These are phyloP conservation scores for Amniculicola lignicola DNA, from an alignment of 495 filamentous ascomycete species.

Conservation along the genomic window DNA sequence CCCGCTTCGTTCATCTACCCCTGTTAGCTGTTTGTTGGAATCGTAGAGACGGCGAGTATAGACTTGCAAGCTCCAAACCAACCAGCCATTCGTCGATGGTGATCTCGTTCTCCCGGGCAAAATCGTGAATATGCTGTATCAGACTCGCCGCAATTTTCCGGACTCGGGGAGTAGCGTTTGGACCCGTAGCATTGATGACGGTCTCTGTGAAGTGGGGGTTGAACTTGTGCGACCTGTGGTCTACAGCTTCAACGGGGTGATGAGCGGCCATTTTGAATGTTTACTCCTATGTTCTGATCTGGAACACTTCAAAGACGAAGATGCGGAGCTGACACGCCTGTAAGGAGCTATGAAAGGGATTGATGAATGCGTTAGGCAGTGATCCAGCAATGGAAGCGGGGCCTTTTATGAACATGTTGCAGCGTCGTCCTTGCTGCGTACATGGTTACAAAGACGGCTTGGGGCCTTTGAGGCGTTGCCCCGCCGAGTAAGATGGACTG, in stretches of 20 bases:
- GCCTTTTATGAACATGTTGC: too few species aligned
- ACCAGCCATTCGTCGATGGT: constrained; percentile 54
- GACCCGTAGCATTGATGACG: constrained; percentile 69
- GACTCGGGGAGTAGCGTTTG: constrained; percentile 58
- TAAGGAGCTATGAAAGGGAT: too few species aligned
- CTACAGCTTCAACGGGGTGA: constrained; percentile 4
- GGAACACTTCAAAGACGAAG: too few species aligned
- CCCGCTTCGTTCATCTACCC: constrained; percentile 69
- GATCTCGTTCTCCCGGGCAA: constrained; percentile 57
- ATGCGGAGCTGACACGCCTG: too few species aligned
- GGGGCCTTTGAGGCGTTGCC: not conserved
- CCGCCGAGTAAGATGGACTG: too few species aligned
- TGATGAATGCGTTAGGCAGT: too few species aligned
- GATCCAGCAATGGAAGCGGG: too few species aligned
- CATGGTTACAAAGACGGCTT: too few species aligned
- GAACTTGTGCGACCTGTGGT: constrained; percentile 24
- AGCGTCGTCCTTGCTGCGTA: too few species aligned
- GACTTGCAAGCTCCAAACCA: constrained; percentile 37
- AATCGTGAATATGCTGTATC: constrained; percentile 57
- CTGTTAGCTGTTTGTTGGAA: not conserved
- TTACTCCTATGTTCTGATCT: too few species aligned
- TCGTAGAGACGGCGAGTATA: not conserved
- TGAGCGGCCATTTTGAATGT: constrained; percentile 21
- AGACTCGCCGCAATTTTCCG: constrained; percentile 52
- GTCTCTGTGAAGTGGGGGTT: constrained; percentile 64